Evolutionary conservation across 331 rosid species (phyloP), one percentile per base, ranked within the genome.

Genomic region (Spiraea crenata): DNA sequence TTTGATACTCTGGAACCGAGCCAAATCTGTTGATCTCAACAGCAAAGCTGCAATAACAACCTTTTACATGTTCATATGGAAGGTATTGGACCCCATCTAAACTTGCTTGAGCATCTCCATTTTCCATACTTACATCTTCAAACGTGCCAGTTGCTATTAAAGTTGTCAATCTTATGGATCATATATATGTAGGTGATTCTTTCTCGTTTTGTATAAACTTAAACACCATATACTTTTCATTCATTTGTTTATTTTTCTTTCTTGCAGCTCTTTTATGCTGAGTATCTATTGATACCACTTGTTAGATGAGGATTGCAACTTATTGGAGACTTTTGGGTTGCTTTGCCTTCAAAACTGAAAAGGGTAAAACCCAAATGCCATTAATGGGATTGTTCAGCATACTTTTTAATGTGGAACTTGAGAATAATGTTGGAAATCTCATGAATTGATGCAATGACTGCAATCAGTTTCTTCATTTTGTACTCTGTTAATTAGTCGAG

Each of bases 51-150:
- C 92, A 63, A 86, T 95, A 66, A 87, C 99, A 62, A 82, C 96
- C 57, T 93, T 91, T 77, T 93, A 93, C 82, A 93, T 93, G 99
- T 89, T 95, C 67, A 91, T 95, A 76, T 95, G 99, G 97, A 89
- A 89, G 99, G 99, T 95, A 13, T 69, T 40, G 9, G 25, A 41
- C 13, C 49, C 62, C 1, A 20, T 19, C 15, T n/a, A 20, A 37
- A 46, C 4, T 12, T 16, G 37, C 67, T 39, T 5, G 39, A 63
- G 50, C 51, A 9, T 39, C n/a, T n/a, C 42, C 63, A 4, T 65
- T 11, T 50, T 61, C 60, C n/a, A 4, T 17, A 19, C 7, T 48
- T 63, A 47, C 46, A 42, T 14, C 6, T 67, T 16, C 49, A 15
- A 35, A 20, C 2, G 11, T 44, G 37, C 31, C 10, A 4, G 48